phyloP scores from a whole-genome alignment of 2,329 filamentous ascomycete species.

The Claviceps maximensis region DNA sequence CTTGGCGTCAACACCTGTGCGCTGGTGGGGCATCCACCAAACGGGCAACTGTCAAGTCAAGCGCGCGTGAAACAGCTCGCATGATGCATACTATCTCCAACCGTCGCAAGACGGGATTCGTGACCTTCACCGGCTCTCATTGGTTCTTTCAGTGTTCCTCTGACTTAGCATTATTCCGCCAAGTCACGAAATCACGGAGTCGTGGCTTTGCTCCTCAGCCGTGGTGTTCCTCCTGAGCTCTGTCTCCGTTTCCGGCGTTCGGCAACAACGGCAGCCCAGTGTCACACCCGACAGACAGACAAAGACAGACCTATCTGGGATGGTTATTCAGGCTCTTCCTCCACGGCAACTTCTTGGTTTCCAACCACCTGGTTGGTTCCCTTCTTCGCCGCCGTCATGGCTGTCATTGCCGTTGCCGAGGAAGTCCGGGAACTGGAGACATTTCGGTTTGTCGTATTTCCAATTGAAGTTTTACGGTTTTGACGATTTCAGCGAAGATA shows the following conservation, averaged over 20 bases:
- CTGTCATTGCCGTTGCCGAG: not conserved
- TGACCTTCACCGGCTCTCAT: not conserved
- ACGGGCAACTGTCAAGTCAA: not conserved
- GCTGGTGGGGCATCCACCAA: not conserved
- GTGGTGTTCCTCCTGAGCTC: too few relatives aligned
- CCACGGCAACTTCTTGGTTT: not conserved
- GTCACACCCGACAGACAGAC: not conserved
- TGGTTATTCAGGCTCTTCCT: not conserved
- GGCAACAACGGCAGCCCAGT: not conserved
- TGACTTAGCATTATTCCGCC: not conserved
- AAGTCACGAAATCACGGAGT: not conserved
- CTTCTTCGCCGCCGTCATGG: conserved; percentile 1
- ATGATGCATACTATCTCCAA: not conserved
- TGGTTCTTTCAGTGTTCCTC: not conserved
- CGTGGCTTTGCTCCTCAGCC: not conserved
- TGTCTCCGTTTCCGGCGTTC: not conserved
- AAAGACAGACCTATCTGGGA: not conserved
- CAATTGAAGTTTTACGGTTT: not conserved
- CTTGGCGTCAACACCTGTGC: not conserved
- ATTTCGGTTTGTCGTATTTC: not conserved
- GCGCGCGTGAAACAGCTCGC: not conserved
- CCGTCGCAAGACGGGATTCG: not conserved
- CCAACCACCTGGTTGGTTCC: not conserved
- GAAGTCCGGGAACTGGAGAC: conserved; percentile 5
- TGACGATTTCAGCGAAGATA: not conserved